Conservation (phyloP, 2,329 filamentous ascomycete genomes). For the Xylaria sp. region DNA sequence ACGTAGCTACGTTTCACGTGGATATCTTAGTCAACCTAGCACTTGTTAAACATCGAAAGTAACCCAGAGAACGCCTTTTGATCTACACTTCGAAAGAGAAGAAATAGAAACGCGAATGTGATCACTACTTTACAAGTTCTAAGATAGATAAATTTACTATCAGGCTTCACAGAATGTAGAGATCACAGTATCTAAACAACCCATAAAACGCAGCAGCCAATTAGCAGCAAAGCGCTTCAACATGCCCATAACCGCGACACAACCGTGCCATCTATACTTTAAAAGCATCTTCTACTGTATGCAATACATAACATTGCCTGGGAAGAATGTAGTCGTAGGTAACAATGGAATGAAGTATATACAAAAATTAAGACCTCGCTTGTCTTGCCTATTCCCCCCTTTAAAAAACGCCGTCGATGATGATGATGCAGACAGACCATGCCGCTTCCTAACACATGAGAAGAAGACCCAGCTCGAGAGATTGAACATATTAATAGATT, state of each 20-base stretch:
- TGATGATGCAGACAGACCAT: slow-evolving; percentile 34
- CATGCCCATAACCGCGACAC: background rate
- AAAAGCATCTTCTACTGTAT: slow-evolving; percentile 19
- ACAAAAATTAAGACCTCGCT: slow-evolving; percentile 34
- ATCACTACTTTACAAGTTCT: background rate
- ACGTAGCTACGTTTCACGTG: background rate
- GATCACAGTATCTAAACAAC: background rate
- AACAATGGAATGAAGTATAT: slow-evolving; percentile 34
- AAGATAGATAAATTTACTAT: background rate
- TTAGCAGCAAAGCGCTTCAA: background rate
- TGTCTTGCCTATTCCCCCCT: slow-evolving; percentile 25
- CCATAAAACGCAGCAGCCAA: background rate
- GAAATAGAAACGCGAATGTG: background rate
- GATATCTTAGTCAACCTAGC: too few relatives aligned
- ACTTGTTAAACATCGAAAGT: too few relatives aligned
- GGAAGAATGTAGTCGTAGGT: slow-evolving; percentile 11
- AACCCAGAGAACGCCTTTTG: background rate
- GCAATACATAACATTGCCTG: background rate
- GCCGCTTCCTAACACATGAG: slow-evolving; percentile 26
- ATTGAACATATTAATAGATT: slow-evolving; percentile 30
- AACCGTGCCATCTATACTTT: slow-evolving; percentile 16
- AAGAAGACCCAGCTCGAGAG: slow-evolving; percentile 8
- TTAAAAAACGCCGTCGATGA: slow-evolving; percentile 43
- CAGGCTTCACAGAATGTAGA: background rate
- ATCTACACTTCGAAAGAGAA: background rate